phyloP scores from a whole-genome alignment of 1,139 yeast species.

The Taiozyma sp. region DNA sequence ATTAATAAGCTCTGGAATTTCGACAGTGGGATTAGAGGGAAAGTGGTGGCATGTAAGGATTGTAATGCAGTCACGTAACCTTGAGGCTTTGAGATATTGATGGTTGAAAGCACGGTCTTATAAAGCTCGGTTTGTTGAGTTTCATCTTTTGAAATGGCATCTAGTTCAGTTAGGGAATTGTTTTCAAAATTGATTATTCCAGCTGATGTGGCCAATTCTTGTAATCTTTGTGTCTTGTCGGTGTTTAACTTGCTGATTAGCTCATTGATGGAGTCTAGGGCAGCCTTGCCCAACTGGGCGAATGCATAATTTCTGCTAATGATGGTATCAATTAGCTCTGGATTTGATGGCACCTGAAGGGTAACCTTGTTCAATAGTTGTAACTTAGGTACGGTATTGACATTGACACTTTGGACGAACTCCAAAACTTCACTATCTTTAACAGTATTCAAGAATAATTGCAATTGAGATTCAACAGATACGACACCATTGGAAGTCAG shows the following conservation, averaged over 20 bases:
- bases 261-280: background rate
- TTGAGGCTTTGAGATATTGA: background rate
- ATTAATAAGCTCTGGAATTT: conserved; percentile 33
- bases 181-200: background rate
- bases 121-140: background rate
- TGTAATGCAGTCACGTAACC: background rate
- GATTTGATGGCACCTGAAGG: background rate
- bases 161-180: background rate
- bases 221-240: background rate
- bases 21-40: conserved; percentile 24
- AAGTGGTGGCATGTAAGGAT: conserved; percentile 8
- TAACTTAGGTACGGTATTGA: background rate
- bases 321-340: background rate
- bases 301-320: background rate
- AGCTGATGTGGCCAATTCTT: background rate
- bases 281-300: background rate
- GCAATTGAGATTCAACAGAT: background rate
- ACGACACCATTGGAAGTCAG: background rate
- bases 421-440: background rate
- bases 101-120: background rate
- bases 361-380: background rate
- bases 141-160: background rate
- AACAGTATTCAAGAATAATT: background rate
- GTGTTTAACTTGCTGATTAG: background rate
- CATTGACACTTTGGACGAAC: background rate